These are phyloP conservation scores for Diaporthe eres DNA, from an alignment of 2,329 filamentous ascomycete genomes.

Conservation along the genomic window DNA sequence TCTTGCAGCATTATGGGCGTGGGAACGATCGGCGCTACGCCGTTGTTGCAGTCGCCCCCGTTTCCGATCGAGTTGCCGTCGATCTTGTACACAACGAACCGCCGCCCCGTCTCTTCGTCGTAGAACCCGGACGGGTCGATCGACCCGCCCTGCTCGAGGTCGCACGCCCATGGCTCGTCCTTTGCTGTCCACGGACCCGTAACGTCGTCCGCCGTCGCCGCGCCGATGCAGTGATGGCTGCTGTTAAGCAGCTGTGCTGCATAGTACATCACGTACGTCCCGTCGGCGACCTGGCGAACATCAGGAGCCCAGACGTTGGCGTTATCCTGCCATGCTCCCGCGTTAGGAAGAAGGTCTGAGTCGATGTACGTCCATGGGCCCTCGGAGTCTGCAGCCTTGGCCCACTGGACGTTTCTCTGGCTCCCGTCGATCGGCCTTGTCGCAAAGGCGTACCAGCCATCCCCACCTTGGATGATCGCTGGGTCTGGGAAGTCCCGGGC, in stretches of 20 bases:
- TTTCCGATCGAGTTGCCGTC: constrained; percentile 71
- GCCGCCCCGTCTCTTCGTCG: constrained; percentile 64
- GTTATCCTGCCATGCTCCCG: constrained; percentile 67
- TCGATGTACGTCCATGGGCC: constrained; percentile 63
- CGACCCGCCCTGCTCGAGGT: constrained; percentile 67
- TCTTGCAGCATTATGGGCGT: constrained; percentile 72
- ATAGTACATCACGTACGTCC: constrained; percentile 74
- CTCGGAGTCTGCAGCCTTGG: constrained; percentile 61
- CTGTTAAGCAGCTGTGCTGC: constrained; percentile 59
- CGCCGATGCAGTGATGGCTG: constrained; percentile 70
- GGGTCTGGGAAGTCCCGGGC: constrained; percentile 68
- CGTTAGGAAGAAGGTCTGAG: constrained; percentile 65
- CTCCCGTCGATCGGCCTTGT: constrained; percentile 47
- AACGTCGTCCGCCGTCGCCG: constrained; percentile 62
- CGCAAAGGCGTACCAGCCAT: constrained; percentile 72
- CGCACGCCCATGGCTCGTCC: constrained; percentile 65
- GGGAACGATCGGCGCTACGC: constrained; percentile 53
- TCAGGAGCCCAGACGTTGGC: constrained; percentile 74
- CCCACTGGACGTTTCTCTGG: constrained; percentile 56
- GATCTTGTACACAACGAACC: constrained; percentile 76
- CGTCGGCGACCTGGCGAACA: constrained; percentile 63
- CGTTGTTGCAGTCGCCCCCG: constrained; percentile 62
- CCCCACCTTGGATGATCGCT: constrained; percentile 60
- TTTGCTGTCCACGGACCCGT: constrained; percentile 67
- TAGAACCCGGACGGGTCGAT: constrained; percentile 74